Evolutionary conservation across 257 asterid genomes (phyloP), one percentile per base, ranked within the genome.

Genomic region (Nicotiana undulata): DNA sequence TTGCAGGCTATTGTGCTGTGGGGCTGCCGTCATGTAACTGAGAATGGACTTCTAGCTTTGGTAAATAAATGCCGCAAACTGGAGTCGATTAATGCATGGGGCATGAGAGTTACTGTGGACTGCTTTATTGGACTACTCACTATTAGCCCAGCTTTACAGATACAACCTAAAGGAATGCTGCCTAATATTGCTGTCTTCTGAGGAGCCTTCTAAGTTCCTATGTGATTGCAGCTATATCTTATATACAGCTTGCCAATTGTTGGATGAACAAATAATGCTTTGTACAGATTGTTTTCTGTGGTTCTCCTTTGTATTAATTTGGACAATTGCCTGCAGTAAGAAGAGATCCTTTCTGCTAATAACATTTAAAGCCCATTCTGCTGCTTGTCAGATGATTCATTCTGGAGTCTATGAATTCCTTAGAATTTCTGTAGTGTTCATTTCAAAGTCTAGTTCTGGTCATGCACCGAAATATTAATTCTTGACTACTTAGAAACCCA

Each of bases 11-110:
- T 92, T 55, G 90, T 89, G 51, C 82, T 95, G 79, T 95, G 99
- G 98, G 96, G 97, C 56, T 95, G 99, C 85, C 90, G 96, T 4
- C 97, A 89, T 85, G 97, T 93, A 28, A 91, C 96, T 6, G 97
- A 89, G 85, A 82, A 88, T 7, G 98, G 99, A 77, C 98, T 95
- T 26, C 75, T 92, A 9, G 92, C 83, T 22, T 90, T 93, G 20
- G 99, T 95, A 31, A 90, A 87, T 60, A 89, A 92, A 86, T 95
- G 98, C 72, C 83, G 86, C 22, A 89, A 90, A 81, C 91, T 93
- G 0, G 89, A 92, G 84, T 92, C 98, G 15, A 95, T 95, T 79
- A 92, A 95, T 52, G 97, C 87, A 34, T 93, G 96, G 98, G 99
- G 97, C 15, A 84, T 88, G 93, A 85, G 92, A 80, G 90, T 95